Base-by-base conservation (phyloP, 2,329 filamentous ascomycete genomes). In the Colletotrichum aenigma region DNA sequence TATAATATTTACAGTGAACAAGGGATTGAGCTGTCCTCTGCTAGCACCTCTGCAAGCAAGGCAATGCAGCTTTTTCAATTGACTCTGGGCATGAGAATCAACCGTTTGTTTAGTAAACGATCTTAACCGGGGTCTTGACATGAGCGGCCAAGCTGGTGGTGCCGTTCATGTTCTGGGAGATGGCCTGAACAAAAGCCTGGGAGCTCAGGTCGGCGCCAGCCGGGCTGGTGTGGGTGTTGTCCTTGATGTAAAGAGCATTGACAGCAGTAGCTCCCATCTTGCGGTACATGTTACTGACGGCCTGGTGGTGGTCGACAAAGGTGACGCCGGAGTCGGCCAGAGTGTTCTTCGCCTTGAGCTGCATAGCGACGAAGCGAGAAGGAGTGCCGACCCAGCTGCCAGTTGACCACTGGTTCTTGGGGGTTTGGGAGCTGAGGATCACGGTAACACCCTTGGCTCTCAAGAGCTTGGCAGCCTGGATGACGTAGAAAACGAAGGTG, bases 201-300 rank as follows among this genome's bases (percentile, higher is more conserved):
- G 91, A 87, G 71, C 90, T 89, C 6, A 89, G 83, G 76, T 90
- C 85, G 2, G 92, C 91, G 21, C 91, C 89, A 21, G 83, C 84
- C 0, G 89, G 84, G 71, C 87, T 89, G 4, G 91, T 93, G 81
- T 93, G 92, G 1, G 91, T 93, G 81, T 93, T 91, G 78, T 93
- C 91, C 28, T 86, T 86, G 0, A 91, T 89, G 77, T 89, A 94
- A 74, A 88, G 86, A 1, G 85, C 83, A 80, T 91, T 87, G 24
- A 91, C 90, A 4, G 84, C 86, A 0, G 83, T 76, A 52, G 83
- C 83, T 0, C 91, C 91, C 48, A 92, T 79, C n/a, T 85, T 83
- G 80, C 88, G 80, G 80, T 89, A 92, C 61, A 87, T 88, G 76
- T 88, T 86, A 6, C 89, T 90, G 10, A 88, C 87, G 78, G 92